A percentile compares a stretch with the other conserved stretches of the same genome.
phyloP scores from a whole-genome alignment of 1,284 basidiomycete genomes.

The Heterobasidion parviporum region DNA sequence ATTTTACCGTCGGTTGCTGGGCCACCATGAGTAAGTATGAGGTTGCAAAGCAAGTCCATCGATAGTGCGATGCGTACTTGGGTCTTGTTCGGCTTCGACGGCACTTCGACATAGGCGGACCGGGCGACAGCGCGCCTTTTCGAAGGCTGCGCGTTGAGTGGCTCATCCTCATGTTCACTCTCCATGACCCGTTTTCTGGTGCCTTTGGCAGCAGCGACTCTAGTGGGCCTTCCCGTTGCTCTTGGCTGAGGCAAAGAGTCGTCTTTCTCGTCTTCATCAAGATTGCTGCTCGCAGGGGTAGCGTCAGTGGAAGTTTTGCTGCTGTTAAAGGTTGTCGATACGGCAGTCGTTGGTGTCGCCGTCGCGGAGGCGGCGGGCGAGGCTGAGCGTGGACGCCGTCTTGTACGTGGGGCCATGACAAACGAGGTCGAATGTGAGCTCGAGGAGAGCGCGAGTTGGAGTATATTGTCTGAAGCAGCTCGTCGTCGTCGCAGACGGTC shows the following conservation, averaged over 20 bases:
- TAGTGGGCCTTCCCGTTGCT: not conserved
- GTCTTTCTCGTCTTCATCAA: conserved; percentile 19
- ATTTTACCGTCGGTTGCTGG: not conserved
- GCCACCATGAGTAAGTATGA: too few species aligned
- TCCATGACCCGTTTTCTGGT: conserved; percentile 15
- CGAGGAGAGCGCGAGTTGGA: too few species aligned
- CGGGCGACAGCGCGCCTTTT: conserved; percentile 38
- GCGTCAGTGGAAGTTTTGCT: conserved; percentile 23
- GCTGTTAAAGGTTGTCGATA: conserved; percentile 38
- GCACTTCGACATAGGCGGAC: conserved; percentile 40
- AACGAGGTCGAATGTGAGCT: not conserved
- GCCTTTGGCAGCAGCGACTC: not conserved
- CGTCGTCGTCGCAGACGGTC: too few species aligned
- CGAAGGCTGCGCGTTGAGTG: conserved; percentile 11
- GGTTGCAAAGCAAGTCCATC: not conserved
- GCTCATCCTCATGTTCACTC: conserved; percentile 17
- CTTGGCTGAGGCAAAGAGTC: conserved; percentile 1
- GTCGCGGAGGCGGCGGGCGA: conserved; percentile 16
- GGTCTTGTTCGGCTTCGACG: conserved; percentile 30
- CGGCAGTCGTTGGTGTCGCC: conserved; percentile 23
- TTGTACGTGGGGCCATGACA: conserved; percentile 2
- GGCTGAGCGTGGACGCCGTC: not conserved
- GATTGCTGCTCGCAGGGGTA: conserved; percentile 35
- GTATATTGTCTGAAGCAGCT: too few species aligned
- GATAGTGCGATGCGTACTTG: not conserved